Evolutionary conservation across 805 yeast genomes (phyloP).

Genomic region (Hanseniaspora lachancei): DNA sequence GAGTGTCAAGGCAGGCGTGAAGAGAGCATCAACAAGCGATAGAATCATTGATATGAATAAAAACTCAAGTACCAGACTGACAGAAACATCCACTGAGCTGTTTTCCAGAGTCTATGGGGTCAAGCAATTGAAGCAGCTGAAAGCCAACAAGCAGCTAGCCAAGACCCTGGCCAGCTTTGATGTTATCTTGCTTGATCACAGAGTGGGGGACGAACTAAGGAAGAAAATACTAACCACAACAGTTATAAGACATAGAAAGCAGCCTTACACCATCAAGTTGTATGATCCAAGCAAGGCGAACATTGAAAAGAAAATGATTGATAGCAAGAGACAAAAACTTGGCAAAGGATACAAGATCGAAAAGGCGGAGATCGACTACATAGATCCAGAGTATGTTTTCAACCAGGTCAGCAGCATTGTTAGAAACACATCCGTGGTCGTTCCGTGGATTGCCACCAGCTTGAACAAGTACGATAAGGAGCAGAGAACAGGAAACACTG

Average conservation of each 20-base stretch:
- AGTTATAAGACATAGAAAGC: slow-evolving; percentile 13
- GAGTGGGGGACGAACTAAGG: slow-evolving; percentile 10
- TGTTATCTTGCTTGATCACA: slow-evolving; percentile 6
- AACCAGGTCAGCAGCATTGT: slow-evolving; percentile 54
- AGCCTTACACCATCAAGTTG: slow-evolving; percentile 10
- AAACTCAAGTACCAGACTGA: slow-evolving; percentile 1
- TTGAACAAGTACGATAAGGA: slow-evolving; percentile 12
- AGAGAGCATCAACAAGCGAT: not conserved
- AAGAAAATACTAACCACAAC: slow-evolving; percentile 9
- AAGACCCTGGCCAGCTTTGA: slow-evolving; percentile 2
- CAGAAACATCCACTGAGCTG: slow-evolving; percentile 44
- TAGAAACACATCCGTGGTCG: slow-evolving; percentile 49
- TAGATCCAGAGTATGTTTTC: slow-evolving; percentile 48
- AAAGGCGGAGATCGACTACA: slow-evolving; percentile 32
- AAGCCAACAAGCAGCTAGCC: slow-evolving; percentile 1
- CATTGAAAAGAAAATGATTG: slow-evolving; percentile 1
- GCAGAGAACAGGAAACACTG: slow-evolving; percentile 20
- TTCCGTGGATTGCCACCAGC: slow-evolving; percentile 22
- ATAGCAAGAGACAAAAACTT: slow-evolving; percentile 8
- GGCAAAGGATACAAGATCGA: slow-evolving; percentile 11
- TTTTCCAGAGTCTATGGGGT: slow-evolving; percentile 51
- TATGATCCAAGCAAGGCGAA: slow-evolving; percentile 1
- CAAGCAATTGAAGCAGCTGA: slow-evolving; percentile 31
- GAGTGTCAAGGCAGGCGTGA: slow-evolving; percentile 10
- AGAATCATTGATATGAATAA: slow-evolving; percentile 10